Evolutionary conservation across 2,329 filamentous ascomycete genomes (phyloP), one percentile per base, ranked within the genome.

Genomic region (Catunica adiposa): DNA sequence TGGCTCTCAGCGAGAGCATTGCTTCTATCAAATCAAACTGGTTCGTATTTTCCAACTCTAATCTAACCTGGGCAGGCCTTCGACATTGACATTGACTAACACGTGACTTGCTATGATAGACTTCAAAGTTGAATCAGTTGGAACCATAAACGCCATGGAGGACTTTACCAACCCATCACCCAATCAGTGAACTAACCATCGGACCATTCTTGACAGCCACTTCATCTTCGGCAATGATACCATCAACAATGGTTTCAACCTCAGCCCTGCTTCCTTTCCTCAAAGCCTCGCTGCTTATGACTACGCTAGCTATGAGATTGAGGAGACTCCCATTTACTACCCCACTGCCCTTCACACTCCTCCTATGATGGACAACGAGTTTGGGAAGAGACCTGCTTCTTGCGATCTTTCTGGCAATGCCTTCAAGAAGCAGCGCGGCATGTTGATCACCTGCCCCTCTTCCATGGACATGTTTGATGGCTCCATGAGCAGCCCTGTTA

Each of bases 101-200:
- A 37, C 22, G n/a, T 48, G 14, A 9, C 29, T 20, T 11, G 29
- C 11, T 11, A 34, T 17, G 23, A 51, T 44, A 57, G 56, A 50
- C 34, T 23, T 48, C 56, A 57, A 57, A 57, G 56, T 57, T 57
- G 56, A 50, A 26, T 40, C 51, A 57, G 51, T 42, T 22, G 20
- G 15, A 54, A 50, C 29, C 31, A 48, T 50, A 23, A 57, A 54
- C 51, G 47, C 31, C 46, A 23, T 38, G 44, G 47, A 54, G 42
- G 34, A 50, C 31, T 17, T 15, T 31, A 42, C 38, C 37, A 50
- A 34, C 29, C 34, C 26, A 7, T 26, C 55, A 23, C 20, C 23
- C 23, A 37, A 56, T n/a, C 9, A 56, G 31, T 46, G 29, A 54
- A 54, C 56, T 57, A 57, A 57, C 54, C 51, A 56, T 23, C 25